Base-by-base conservation (phyloP, 148 eudicot species). In the Hydrangea macrophylla region DNA sequence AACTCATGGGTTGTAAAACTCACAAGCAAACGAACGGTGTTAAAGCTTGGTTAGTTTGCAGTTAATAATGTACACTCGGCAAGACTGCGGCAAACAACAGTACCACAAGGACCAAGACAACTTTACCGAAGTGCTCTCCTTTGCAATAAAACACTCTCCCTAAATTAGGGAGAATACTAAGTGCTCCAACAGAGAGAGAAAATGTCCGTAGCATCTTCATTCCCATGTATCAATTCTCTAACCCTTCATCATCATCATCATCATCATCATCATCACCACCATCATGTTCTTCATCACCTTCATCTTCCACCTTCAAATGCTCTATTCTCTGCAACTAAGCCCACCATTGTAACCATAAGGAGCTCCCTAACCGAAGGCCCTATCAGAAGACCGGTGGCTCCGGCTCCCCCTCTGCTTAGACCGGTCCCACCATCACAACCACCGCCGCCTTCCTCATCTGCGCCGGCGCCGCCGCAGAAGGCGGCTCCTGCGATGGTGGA, bases 311-410 rank as follows among this genome's bases (percentile, higher is more conserved):
- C 40, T 71, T 80, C 51, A 85, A 76, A 68, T 71, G 73, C 35
- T 65, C 77, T 28, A 68, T 71, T 75, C 35, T 65, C 77, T 28
- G 36, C 77, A 5, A 25, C 66, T 54, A 67, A 76, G 44, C 76
- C 84, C 13, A 51, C 75, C 51, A 65, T 65, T 40, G 31, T 78
- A 51, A 84, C 82, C 66, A 77, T 92, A 3, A 74, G 88, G 78
- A 67, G 88, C 66, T 83, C 98, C 17, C 96, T 87, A 42, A 69
- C 96, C 33, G 96, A 92, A 9, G 93, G 98, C 7, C 98, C 98
- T 57, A 48, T 92, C 9, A 76, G 98, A 68, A 87, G 98, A 81
- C 98, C 98, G 4, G 64, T 80, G 30, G 84, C 88, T 12, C 82
- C 81, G 0, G 9, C 76, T 58, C 75, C 82, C 1, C 73, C 89